Evolutionary conservation across 768 basidiomycete genomes (phyloP).

Genomic region (Boletus edulis): DNA sequence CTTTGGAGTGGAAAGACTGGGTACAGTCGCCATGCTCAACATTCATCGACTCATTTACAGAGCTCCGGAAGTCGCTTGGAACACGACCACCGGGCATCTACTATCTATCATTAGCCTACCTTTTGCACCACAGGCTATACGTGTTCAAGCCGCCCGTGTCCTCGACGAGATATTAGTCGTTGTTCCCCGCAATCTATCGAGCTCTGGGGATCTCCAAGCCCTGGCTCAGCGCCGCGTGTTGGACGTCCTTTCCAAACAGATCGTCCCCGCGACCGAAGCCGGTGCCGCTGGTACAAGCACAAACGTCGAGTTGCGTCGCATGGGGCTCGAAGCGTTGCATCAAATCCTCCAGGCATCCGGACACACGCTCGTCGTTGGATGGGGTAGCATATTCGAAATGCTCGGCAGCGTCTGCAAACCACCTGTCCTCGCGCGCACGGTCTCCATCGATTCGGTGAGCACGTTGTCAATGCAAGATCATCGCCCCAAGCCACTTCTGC

Average conservation of each 20-base stretch:
- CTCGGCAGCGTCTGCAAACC: slow-evolving; percentile 83
- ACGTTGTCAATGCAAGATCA: slow-evolving; percentile 39
- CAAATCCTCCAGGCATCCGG: slow-evolving; percentile 89
- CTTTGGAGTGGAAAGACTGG: slow-evolving; percentile 88
- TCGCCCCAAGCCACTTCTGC: slow-evolving; percentile 45
- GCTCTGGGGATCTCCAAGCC: slow-evolving; percentile 58
- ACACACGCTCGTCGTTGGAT: slow-evolving; percentile 88
- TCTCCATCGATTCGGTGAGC: slow-evolving; percentile 41
- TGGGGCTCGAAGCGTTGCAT: slow-evolving; percentile 88
- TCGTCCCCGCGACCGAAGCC: slow-evolving; percentile 44
- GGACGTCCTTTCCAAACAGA: slow-evolving; percentile 80
- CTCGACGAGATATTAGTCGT: slow-evolving; percentile 80
- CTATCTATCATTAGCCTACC: slow-evolving; percentile 70
- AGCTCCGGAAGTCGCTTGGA: slow-evolving; percentile 84
- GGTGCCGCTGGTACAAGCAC: slow-evolving; percentile 44
- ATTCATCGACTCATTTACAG: slow-evolving; percentile 84
- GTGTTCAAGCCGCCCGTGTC: slow-evolving; percentile 85
- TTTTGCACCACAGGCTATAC: slow-evolving; percentile 71
- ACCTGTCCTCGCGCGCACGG: slow-evolving; percentile 34
- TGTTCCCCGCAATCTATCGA: slow-evolving; percentile 69
- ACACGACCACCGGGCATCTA: slow-evolving; percentile 75
- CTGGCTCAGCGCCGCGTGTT: slow-evolving; percentile 80
- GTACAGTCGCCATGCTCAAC: slow-evolving; percentile 77
- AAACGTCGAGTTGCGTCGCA: slow-evolving; percentile 75
- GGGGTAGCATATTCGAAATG: slow-evolving; percentile 93